Base-by-base conservation (phyloP, 2,329 filamentous ascomycete genomes). In the Alternaria sp. region DNA sequence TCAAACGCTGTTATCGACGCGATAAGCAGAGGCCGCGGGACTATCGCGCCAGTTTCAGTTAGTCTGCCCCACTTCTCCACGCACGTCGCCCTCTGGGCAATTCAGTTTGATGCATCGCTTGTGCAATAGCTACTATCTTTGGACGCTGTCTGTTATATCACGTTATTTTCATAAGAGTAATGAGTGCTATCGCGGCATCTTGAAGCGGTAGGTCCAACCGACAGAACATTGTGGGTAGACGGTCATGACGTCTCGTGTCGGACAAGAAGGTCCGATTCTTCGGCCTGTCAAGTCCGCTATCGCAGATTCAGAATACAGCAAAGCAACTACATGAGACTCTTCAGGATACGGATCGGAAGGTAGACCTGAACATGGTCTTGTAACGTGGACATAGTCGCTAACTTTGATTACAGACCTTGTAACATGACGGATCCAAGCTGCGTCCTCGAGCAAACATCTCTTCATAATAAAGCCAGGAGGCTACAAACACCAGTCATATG, bases 21-120 rank as follows among this genome's bases (percentile, higher is more conserved):
- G 63, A 65, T 63, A 65, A 65, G 63, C 55, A 40, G 40, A 36
- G 46, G 27, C 32, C 46, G 54, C 50, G 56, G 62, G 59, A 57
- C 40, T 59, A 40, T 54, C 51, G 60, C 60, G 18, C 63, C 54
- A 7, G 4, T 40, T 32, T 38, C 4, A 53, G 57, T 60, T 60
- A 60, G 57, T 14, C 16, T 54, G 54, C 54, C 57, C 63, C 63
- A 65, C 63, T 58, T 60, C 53, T 57, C 49, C 55, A 55, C 51
- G 53, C 40, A 48, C 55, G 3, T 54, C 34, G 34, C 11, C 28
- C 18, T 56, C 57, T 54, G 41, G 54, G 51, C 50, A 44, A 46
- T 52, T 51, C 54, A 48, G 40, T 20, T 49, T 12, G 22, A 59
- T 65, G 63, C 63, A 63, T 40, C 50, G 36, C 32, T 20, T 65